A percentile compares a stretch with the other conserved stretches of the same genome.
Evolutionary conservation across 371 early-diverging fungal genomes (phyloP).

Genomic region (Fennellomyces sp.): DNA sequence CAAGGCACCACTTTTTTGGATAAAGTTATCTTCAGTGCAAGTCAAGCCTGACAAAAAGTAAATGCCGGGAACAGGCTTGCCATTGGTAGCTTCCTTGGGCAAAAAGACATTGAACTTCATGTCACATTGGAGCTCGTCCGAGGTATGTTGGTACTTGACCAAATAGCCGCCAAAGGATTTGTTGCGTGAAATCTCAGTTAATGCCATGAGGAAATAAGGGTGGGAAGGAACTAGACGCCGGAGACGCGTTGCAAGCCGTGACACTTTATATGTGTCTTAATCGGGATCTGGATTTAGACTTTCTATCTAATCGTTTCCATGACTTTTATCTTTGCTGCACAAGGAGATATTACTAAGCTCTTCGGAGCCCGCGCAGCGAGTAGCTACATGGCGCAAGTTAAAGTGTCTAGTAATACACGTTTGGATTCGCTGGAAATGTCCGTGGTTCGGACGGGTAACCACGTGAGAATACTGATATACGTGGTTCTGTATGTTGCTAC

Average conservation of each 20-base stretch:
- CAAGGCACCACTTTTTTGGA: slow-evolving; percentile 83
- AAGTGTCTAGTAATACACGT: too few relatives aligned
- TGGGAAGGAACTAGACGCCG: not conserved
- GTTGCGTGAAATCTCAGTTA: slow-evolving; percentile 30
- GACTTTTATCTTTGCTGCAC: too few relatives aligned
- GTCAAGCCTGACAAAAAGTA: slow-evolving; percentile 79
- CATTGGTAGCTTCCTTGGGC: slow-evolving; percentile 53
- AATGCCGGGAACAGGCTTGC: slow-evolving; percentile 62
- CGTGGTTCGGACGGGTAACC: too few relatives aligned
- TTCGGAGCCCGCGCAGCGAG: too few relatives aligned
- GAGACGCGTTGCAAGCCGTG: not conserved
- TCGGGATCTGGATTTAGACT: too few relatives aligned
- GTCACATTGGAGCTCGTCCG: slow-evolving; percentile 61
- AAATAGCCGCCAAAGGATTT: slow-evolving; percentile 73
- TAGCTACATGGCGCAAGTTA: too few relatives aligned
- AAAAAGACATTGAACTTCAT: slow-evolving; percentile 83
- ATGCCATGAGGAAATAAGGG: slow-evolving; percentile 10
- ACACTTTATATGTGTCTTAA: too few relatives aligned
- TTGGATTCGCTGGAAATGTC: too few relatives aligned
- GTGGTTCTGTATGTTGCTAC: too few relatives aligned
- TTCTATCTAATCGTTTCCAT: too few relatives aligned
- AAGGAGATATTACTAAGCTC: too few relatives aligned
- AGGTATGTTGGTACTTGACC: slow-evolving; percentile 73
- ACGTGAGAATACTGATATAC: too few relatives aligned
- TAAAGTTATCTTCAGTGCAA: slow-evolving; percentile 86